Percentiles rank a stretch among this genome's conserved stretches.
Evolutionary conservation across 768 basidiomycete species (phyloP).

Genomic region (Trametes sanguinea): DNA sequence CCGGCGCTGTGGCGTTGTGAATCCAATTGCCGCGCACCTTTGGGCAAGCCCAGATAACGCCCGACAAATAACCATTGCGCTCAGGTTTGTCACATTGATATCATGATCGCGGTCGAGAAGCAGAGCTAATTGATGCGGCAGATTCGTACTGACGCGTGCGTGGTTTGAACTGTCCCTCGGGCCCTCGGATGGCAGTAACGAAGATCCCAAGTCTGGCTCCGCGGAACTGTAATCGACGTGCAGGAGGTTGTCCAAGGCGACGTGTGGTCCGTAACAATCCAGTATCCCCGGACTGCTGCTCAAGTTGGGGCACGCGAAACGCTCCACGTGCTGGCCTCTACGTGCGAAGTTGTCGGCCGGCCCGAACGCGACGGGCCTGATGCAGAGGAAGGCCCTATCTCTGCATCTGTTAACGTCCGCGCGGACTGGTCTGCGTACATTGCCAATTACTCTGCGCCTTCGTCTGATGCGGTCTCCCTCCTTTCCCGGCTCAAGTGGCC

Average conservation of each 20-base stretch:
- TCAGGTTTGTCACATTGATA: slow-evolving; percentile 44
- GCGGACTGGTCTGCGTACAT: slow-evolving; percentile 72
- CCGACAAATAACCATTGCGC: slow-evolving; percentile 55
- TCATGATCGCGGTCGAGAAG: not conserved
- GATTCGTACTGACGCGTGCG: slow-evolving; percentile 63
- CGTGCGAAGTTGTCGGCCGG: slow-evolving; percentile 71
- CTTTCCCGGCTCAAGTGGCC: slow-evolving; percentile 58
- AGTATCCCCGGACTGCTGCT: slow-evolving; percentile 18
- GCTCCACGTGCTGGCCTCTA: slow-evolving; percentile 65
- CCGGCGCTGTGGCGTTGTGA: slow-evolving; percentile 24
- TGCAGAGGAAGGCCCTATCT: not conserved
- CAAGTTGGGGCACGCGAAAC: slow-evolving; percentile 28
- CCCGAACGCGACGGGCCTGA: slow-evolving; percentile 8
- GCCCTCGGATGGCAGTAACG: slow-evolving; percentile 23
- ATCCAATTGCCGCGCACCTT: slow-evolving; percentile 45
- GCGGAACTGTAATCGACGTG: slow-evolving; percentile 45
- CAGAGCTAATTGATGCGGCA: slow-evolving; percentile 26
- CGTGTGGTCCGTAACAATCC: slow-evolving; percentile 58
- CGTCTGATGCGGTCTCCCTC: slow-evolving; percentile 25
- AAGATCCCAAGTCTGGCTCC: slow-evolving; percentile 38
- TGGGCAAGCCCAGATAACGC: slow-evolving; percentile 64
- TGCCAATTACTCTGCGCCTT: slow-evolving; percentile 22
- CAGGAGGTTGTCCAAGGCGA: slow-evolving; percentile 56
- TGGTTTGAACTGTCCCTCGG: slow-evolving; percentile 66
- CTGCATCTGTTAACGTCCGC: slow-evolving; percentile 36